Evolutionary conservation across 345 rosid genomes (phyloP), one percentile per base, ranked within the genome.

Genomic region (Gossypium australe): DNA sequence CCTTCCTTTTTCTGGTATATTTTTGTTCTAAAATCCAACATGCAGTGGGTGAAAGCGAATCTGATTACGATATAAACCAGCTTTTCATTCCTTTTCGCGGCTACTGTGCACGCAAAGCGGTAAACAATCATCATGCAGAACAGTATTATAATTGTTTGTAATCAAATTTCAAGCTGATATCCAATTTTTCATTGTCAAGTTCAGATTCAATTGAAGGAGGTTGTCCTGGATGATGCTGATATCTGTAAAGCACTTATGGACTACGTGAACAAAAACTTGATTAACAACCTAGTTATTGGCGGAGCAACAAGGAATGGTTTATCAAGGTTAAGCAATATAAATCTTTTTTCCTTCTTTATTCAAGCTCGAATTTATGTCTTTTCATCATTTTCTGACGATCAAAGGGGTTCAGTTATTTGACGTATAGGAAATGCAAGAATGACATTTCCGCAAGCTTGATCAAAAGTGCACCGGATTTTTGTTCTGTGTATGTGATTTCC

Each of bases 21-120:
- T 48, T 34, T 61, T 10, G 57, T 17, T 67, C 52, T 20, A 11
- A 13, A 4, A 47, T 25, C 7, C 48, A 13, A 44, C 59, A 62
- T 57, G 58, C 25, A 72, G 88, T 82, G 68, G 72, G 59, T 52
- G 86, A 81, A 5, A 74, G 18, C 2, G 82, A 80, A 3, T 73
- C 74, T 49, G 84, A 83, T 20, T 49, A 73, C 9, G 91, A 86
- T 5, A 3, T 78, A 61, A 81, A 87, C 2, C 82, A 80, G 44
- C 84, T 92, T 73, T 94, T 90, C 79, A 69, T 80, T 72, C 87
- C 89, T 1, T 88, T 82, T 80, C 93, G 94, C 18, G 97, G 92
- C 6, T 94, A 87, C 76, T 87, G 94, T 53, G 90, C 95, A 10
- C 91, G 98, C 3, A 92, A 90, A 89, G 89, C 89, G 91, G 98